Conservation (phyloP, 2,329 filamentous ascomycete genomes). For the Xylaria sp. region DNA sequence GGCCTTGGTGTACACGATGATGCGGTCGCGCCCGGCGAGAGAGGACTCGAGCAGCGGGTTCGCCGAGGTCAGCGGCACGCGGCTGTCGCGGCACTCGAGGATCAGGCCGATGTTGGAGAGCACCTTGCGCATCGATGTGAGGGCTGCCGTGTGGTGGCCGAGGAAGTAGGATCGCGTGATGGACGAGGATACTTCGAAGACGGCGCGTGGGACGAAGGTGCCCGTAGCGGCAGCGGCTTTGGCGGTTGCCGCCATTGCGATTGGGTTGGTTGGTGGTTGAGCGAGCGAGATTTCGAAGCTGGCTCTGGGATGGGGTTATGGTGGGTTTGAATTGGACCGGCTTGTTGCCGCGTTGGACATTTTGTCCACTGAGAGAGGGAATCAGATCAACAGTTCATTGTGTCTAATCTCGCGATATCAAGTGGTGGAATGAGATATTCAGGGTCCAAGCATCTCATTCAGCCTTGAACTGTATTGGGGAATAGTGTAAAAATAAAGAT, state of each 20-base stretch:
- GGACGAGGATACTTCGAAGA: conserved; percentile 73
- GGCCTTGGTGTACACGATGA: conserved; percentile 90
- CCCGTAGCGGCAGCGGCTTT: background rate
- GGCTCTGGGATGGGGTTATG: background rate
- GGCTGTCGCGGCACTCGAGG: conserved; percentile 92
- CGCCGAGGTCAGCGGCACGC: conserved; percentile 84
- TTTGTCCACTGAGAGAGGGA: background rate
- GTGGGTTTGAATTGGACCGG: background rate
- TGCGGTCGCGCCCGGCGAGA: conserved; percentile 72
- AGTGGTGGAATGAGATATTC: background rate
- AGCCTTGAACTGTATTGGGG: background rate
- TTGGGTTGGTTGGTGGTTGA: background rate
- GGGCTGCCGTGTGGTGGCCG: conserved; percentile 85
- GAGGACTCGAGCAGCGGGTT: conserved; percentile 88
- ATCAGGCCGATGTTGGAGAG: conserved; percentile 84
- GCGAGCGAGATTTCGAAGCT: background rate
- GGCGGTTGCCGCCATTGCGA: conserved; percentile 1
- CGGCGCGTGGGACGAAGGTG: conserved; percentile 72
- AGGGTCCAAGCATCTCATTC: background rate
- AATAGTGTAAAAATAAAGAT: background rate
- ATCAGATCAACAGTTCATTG: background rate
- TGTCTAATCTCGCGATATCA: background rate
- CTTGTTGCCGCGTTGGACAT: conserved; percentile 1
- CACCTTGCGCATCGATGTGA: conserved; percentile 80
- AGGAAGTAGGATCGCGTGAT: conserved; percentile 92